Evolutionary conservation across 768 basidiomycete genomes (phyloP).

Genomic region (Auriscalpium orientale): DNA sequence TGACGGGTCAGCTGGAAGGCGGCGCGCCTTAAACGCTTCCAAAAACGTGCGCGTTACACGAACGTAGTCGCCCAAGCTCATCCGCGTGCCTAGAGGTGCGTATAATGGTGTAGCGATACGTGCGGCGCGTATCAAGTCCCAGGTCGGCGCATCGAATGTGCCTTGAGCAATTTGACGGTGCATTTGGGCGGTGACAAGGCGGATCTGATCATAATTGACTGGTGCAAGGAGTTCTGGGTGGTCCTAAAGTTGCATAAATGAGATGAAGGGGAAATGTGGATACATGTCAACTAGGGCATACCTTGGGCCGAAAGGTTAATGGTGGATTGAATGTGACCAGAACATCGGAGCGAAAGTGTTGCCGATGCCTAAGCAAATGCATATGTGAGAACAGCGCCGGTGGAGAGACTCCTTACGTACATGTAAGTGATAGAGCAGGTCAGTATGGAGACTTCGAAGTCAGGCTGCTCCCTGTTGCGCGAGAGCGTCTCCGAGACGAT

Average conservation of each 20-base stretch:
- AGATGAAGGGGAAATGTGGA: not conserved
- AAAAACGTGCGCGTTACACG: constrained; percentile 68
- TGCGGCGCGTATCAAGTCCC: constrained; percentile 67
- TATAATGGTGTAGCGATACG: constrained; percentile 78
- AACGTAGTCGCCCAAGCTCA: constrained; percentile 81
- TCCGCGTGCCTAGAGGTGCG: constrained; percentile 78
- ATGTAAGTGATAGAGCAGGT: constrained; percentile 83
- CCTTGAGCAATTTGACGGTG: constrained; percentile 66
- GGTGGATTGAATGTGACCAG: constrained; percentile 76
- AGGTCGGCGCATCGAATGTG: constrained; percentile 79
- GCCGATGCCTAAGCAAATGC: constrained; percentile 46
- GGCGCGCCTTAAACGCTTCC: constrained; percentile 54
- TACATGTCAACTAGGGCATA: not conserved
- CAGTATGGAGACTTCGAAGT: constrained; percentile 65
- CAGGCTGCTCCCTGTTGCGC: constrained; percentile 55
- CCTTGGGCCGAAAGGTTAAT: constrained; percentile 61
- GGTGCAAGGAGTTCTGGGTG: constrained; percentile 69
- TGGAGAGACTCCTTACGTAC: constrained; percentile 28
- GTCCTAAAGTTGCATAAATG: constrained; percentile 32
- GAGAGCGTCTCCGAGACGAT: constrained; percentile 73
- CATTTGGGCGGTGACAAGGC: constrained; percentile 51
- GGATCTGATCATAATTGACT: constrained; percentile 53
- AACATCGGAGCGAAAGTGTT: constrained; percentile 85
- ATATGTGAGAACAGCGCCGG: constrained; percentile 1
- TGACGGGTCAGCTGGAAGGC: constrained; percentile 20